These are phyloP conservation scores for Leonotis leonurus DNA, from an alignment of 257 asterid genomes.

Conservation along the genomic window DNA sequence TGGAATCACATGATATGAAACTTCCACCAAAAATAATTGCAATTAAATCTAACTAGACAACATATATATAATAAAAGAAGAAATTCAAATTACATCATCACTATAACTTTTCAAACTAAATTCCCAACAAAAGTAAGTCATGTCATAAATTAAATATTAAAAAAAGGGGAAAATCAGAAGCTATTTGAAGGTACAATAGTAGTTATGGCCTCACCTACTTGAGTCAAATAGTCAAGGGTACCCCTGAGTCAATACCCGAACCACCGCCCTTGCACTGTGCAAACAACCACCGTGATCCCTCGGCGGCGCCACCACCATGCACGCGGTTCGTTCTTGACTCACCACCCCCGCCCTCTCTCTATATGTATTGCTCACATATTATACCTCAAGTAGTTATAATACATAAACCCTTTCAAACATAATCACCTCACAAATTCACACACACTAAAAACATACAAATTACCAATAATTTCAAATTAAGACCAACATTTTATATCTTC, in stretches of 20 bases:
- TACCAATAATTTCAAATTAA: not conserved
- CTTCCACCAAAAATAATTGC: too few species aligned
- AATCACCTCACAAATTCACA: not conserved
- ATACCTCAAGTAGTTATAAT: conserved; percentile 14
- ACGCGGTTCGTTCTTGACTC: conserved; percentile 98
- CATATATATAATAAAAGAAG: not conserved
- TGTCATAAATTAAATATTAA: not conserved
- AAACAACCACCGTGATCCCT: conserved; percentile 4
- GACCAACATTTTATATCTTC: not conserved
- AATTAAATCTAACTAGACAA: not conserved
- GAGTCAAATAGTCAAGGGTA: conserved; percentile 34
- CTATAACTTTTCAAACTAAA: not conserved
- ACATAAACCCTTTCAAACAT: not conserved
- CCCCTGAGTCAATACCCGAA: conserved; percentile 96
- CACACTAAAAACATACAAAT: not conserved
- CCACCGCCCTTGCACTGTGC: conserved; percentile 61
- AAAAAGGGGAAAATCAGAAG: not conserved
- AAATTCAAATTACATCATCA: not conserved
- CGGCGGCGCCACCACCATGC: conserved; percentile 21
- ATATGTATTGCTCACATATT: not conserved
- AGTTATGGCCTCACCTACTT: not conserved
- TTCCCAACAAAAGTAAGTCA: not conserved
- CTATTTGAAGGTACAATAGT: not conserved
- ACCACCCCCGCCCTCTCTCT: conserved; percentile 28
- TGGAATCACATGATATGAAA: too few species aligned